Conservation (phyloP, 208 protist species). For the Angomonas ambiguus region DNA sequence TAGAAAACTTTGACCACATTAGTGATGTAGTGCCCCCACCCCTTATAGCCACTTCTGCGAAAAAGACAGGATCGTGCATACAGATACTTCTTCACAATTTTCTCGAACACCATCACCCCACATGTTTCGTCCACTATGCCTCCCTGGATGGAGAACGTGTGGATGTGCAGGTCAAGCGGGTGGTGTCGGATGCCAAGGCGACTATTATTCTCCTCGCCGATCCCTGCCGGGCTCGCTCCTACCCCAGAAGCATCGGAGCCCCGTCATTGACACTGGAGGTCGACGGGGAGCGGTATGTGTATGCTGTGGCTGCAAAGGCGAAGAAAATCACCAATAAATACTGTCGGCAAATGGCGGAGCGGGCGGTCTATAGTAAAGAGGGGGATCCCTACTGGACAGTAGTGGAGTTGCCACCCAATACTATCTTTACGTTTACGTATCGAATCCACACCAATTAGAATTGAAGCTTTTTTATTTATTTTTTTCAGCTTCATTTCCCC, state of each 20-base stretch:
- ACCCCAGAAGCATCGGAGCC: neutral
- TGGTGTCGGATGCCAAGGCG: conserved; percentile 58
- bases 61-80: conserved; percentile 10
- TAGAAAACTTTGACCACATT: conserved; percentile 16
- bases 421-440: conserved; percentile 20
- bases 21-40: conserved; percentile 10
- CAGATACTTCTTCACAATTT: conserved; percentile 53
- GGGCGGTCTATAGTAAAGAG: conserved; percentile 26
- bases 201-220: conserved; percentile 30
- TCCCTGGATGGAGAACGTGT: conserved; percentile 24
- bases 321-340: conserved; percentile 47
- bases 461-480: neutral
- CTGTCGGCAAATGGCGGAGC: conserved; percentile 34
- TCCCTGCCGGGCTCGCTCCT: neutral
- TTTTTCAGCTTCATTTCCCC: neutral
- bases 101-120: conserved; percentile 34
- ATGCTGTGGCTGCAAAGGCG: conserved; percentile 36
- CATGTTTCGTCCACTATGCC: conserved; percentile 43
- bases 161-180: conserved; percentile 24
- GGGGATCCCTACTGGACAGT: conserved; percentile 44
- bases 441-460: neutral
- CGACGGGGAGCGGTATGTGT: conserved; percentile 13
- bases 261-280: neutral
- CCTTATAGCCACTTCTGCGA: conserved; percentile 11
- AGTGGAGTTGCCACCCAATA: conserved; percentile 12